Base-by-base conservation (phyloP, 148 eudicot species). In the Vaccinium darrowii region DNA sequence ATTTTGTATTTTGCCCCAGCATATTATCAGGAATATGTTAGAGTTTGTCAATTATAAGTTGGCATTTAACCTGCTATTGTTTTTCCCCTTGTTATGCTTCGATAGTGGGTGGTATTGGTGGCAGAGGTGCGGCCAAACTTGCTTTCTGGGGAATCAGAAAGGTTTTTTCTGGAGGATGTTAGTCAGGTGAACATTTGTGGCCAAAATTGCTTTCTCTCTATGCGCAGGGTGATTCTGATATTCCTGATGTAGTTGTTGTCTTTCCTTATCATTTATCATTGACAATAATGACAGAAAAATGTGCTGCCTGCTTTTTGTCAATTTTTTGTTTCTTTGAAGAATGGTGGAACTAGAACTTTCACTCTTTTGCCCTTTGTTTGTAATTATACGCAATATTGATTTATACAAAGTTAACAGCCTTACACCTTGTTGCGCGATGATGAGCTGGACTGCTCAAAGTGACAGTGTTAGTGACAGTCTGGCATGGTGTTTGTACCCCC, bases 111-210 rank as follows among this genome's bases (percentile, higher is more conserved):
- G 67, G 95, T 91, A 82, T 52, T 86, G 86, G 88, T 90, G 76
- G 85, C 91, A 79, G 95, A 94, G 88, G 90, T 92, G 88, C 91
- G 92, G 84, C 95, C 93, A 78, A 92, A 87, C 88, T 91, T 94
- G 87, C 94, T 94, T 78, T 90, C 94, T 27, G 90, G 93, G 19
- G 94, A 92, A 73, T 36, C 84, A 36, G 91, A 90, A 62, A 91
- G 83, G 83, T 87, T 91, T 86, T 87, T 90, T 58, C 84, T 92
- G 86, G 88, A 91, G 85, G 92, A 94, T 78, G 84, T 93, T 79
- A 79, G 58, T 49, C 93, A 89, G 95, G 97, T 94, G 88, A 62
- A 14, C 56, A 76, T 72, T 58, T 27, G 19, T 47, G 13, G 81
- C 63, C 27, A 52, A 13, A 67, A 30, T 36, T 62, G 23, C 25